Evolutionary conservation across 2,329 filamentous ascomycete genomes (phyloP).

Genomic region (Fusarium zealandicum): DNA sequence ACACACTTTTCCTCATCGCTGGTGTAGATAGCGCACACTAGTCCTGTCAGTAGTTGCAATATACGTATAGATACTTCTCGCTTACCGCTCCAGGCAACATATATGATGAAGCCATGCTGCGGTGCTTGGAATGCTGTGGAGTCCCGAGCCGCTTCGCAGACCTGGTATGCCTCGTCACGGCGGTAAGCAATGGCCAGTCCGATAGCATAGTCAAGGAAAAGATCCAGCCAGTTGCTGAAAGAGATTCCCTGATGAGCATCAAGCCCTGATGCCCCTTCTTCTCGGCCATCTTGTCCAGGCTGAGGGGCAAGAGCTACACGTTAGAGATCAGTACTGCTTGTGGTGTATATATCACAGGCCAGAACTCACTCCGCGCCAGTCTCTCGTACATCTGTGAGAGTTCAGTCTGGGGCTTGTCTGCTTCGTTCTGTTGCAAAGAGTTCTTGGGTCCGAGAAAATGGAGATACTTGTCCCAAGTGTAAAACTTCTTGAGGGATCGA

Average conservation of each 20-base stretch:
- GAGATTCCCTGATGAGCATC: conserved; percentile 75
- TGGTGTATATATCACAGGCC: not conserved
- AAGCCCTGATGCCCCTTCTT: conserved; percentile 43
- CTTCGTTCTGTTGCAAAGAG: conserved; percentile 29
- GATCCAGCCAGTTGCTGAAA: conserved; percentile 85
- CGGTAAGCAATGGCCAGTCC: conserved; percentile 73
- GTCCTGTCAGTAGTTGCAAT: conserved; percentile 20
- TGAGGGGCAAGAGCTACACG: conserved; percentile 46
- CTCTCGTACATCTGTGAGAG: conserved; percentile 64
- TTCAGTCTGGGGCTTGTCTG: conserved; percentile 49
- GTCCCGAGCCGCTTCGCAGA: conserved; percentile 78
- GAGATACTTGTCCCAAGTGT: conserved; percentile 71
- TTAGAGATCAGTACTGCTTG: conserved; percentile 20
- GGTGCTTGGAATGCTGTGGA: conserved; percentile 84
- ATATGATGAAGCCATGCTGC: conserved; percentile 72
- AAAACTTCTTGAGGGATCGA: conserved; percentile 68
- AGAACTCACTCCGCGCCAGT: conserved; percentile 59
- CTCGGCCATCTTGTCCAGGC: conserved; percentile 30
- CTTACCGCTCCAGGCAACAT: conserved; percentile 78
- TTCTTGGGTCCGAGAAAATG: conserved; percentile 57
- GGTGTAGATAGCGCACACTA: conserved; percentile 81
- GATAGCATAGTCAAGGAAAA: conserved; percentile 88
- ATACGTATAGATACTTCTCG: conserved; percentile 3
- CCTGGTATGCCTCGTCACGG: conserved; percentile 76
- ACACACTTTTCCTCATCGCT: conserved; percentile 80